Conservation (phyloP, 2,329 filamentous ascomycete species). For the Didymella keratinophila region DNA sequence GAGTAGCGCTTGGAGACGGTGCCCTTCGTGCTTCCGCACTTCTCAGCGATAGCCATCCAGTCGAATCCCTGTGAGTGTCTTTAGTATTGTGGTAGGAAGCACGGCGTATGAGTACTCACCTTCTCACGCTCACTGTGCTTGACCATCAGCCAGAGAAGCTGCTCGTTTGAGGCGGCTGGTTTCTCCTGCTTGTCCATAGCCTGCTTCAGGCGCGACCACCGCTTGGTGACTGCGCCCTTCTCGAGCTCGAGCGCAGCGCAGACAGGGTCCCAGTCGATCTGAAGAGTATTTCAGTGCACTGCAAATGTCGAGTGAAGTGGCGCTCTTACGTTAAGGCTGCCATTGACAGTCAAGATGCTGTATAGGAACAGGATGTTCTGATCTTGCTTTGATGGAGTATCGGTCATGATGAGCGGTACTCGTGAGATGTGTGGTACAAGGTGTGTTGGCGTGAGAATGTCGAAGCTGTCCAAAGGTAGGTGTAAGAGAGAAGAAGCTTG, state of each 20-base stretch:
- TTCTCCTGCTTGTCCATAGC: conserved; percentile 33
- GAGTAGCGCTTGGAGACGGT: conserved; percentile 46
- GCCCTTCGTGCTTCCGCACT: conserved; percentile 40
- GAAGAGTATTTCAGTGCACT: conserved; percentile 3
- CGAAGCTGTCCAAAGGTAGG: neutral
- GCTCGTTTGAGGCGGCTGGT: conserved; percentile 23
- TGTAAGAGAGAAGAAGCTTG: neutral
- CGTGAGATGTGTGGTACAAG: neutral
- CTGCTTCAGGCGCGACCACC: conserved; percentile 46
- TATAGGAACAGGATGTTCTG: conserved; percentile 46
- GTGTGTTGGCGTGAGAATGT: neutral
- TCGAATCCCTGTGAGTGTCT: conserved; percentile 22
- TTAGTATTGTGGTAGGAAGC: conserved; percentile 1
- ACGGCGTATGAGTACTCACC: conserved; percentile 22
- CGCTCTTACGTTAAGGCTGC: conserved; percentile 30
- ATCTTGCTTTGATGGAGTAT: neutral
- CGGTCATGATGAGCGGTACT: neutral
- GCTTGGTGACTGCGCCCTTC: conserved; percentile 38
- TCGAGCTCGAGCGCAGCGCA: conserved; percentile 35
- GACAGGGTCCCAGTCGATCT: conserved; percentile 46
- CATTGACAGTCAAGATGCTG: conserved; percentile 37
- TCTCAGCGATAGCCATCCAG: conserved; percentile 41
- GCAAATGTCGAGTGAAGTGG: neutral
- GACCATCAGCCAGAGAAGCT: conserved; percentile 42
- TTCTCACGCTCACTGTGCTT: conserved; percentile 37